Base-by-base conservation (phyloP, 805 yeast species). In the Clavispora vitiphila region DNA sequence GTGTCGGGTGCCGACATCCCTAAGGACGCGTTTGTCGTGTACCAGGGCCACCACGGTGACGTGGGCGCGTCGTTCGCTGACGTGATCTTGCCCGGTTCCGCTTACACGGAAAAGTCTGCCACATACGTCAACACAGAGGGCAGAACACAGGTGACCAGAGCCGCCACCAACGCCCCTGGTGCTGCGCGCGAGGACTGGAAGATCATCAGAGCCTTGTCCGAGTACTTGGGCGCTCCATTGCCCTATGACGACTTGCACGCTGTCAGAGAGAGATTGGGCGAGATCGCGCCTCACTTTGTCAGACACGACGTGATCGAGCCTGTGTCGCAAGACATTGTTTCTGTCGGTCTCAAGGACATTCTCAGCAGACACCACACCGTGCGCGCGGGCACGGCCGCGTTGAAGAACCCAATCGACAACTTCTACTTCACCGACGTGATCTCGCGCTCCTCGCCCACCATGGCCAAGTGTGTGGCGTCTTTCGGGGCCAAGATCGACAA, bases 31-130 rank as follows among this genome's bases (percentile, higher is more conserved):
- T 87, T 86, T 61, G 96, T 87, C 23, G 81, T 86, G 40, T 86
- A 86, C 68, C 88, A 86, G 68, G 96, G 96, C 42, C 95, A 87
- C 65, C 95, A 86, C 65, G 96, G 96, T 67, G 96, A 86, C 55
- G 64, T 76, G 18, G 96, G 96, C 53, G 96, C 96, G 22, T 81
- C 91, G 8, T 76, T 79, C 53, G 96, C 96, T 35, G 95, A 86
- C 62, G 95, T 86, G 35, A 77, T 86, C 45, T 75, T 86, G 51
- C 96, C 96, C 35, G 90, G 90, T 37, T 76, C 90, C 26, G 95
- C 96, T 30, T 87, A 83, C 75, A 87, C 96, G 30, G 96, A 86
- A 64, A 87, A 86, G 66, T 69, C 80, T 21, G 89, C 86, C 43
- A 87, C 93, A 4, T 86, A 78, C 63, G 90, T 86, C 50, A 86